Evolutionary conservation across 495 filamentous ascomycete species (phyloP).

Genomic region (Hypoxylon rickii): DNA sequence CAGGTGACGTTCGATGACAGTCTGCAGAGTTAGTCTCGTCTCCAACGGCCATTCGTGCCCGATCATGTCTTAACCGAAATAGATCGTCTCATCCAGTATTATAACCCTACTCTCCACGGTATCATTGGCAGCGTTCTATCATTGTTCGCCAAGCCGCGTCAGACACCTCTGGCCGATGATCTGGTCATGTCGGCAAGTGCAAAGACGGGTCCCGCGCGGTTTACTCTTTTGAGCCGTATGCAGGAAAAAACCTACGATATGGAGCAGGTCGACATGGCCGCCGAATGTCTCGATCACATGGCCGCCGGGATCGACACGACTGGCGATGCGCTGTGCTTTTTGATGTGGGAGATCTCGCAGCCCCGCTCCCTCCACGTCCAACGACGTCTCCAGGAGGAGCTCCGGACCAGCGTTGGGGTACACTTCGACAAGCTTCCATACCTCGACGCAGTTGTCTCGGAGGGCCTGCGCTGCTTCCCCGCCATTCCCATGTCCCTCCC

Average conservation of each 20-base stretch:
- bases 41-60: neutral
- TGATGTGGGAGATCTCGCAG: slow-evolving; percentile 69
- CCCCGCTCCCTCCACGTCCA: slow-evolving; percentile 53
- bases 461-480: slow-evolving; percentile 62
- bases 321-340: slow-evolving; percentile 65
- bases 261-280: slow-evolving; percentile 48
- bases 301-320: slow-evolving; percentile 71
- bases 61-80: neutral
- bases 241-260: slow-evolving; percentile 38
- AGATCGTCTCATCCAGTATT: slow-evolving; percentile 52
- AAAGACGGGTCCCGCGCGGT: slow-evolving; percentile 42
- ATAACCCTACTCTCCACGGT: slow-evolving; percentile 46
- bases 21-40: slow-evolving; percentile 55
- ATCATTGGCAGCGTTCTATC: slow-evolving; percentile 45
- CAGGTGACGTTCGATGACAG: slow-evolving; percentile 68
- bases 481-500: slow-evolving; percentile 71
- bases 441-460: slow-evolving; percentile 65
- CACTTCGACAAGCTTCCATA: slow-evolving; percentile 58
- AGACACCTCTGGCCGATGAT: slow-evolving; percentile 51
- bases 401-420: slow-evolving; percentile 40
- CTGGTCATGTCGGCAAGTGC: slow-evolving; percentile 46
- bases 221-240: slow-evolving; percentile 52
- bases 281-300: slow-evolving; percentile 57
- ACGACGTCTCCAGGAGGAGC: slow-evolving; percentile 51
- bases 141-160: slow-evolving; percentile 48